Evolutionary conservation across 768 basidiomycete genomes (phyloP), one percentile per base, ranked within the genome.

Genomic region (Agrocybe chaxingu): DNA sequence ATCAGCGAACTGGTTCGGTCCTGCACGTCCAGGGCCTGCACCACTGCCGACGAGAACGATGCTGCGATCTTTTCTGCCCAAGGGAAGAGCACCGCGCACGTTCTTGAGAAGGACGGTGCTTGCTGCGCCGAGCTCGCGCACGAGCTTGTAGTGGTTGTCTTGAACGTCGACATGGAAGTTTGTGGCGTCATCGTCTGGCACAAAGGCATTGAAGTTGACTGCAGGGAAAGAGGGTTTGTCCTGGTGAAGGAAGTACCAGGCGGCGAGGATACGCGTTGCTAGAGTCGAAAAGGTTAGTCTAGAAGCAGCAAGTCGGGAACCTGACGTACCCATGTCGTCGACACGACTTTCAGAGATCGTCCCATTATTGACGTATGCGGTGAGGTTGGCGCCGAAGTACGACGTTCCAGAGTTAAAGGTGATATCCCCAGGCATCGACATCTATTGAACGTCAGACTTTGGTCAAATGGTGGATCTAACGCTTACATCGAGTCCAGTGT

Each of bases 61-160:
- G 51, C 69, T 85, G 50, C 78, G 72, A 36, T 67, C 64, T 48
- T 65, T 63, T 43, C 61, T 59, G 0, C 57, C 54, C 62, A 91
- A 57, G 31, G 92, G 81, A 52, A 91, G 62, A 32, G 72, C 77
- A 3, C 71, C 72, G 11, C 71, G 62, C 19, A 68, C 69, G 61
- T 93, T 93, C 76, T 92, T 92, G 55, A 93, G 69, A 19, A 93
- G 71, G 9, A 91, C 85, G 0, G 81, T 84, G 46, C 85, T 84
- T 0, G 87, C 84, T 0, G 85, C 77, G n/a, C 85, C 90, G 41
- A 94, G 81, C 60, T 87, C 73, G 31, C 86, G 76, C 16, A 92
- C 85, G 34, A 90, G 60, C 57, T 75, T 70, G 57, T 70, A 75
- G 56, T 93, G 89, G 61, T 89, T 79, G 16, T 63, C 82, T 60